A percentile compares a stretch with the other conserved stretches of the same genome.
Conservation (phyloP, 805 yeast genomes). For the Ogataea angusta region DNA sequence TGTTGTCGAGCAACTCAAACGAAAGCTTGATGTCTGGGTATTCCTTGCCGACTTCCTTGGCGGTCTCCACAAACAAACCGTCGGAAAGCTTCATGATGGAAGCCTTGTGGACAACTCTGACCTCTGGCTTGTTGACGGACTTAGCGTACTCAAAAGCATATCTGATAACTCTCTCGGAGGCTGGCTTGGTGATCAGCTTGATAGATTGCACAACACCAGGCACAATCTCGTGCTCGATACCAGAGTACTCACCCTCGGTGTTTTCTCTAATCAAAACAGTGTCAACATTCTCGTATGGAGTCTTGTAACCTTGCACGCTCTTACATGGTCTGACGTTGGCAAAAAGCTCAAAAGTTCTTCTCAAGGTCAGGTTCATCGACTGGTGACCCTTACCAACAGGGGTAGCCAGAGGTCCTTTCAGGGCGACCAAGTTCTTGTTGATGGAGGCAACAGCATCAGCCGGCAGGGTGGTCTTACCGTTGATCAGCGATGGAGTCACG, state of each 20-base stretch:
- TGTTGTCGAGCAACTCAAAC: conserved; percentile 91
- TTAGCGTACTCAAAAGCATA: conserved; percentile 97
- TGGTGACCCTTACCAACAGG: conserved; percentile 99
- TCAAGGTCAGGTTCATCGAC: conserved; percentile 92
- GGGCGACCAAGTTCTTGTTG: conserved; percentile 88
- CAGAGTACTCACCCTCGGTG: conserved; percentile 99
- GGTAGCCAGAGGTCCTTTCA: conserved; percentile 97
- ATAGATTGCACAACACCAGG: conserved; percentile 99
- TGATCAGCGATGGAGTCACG: conserved; percentile 87
- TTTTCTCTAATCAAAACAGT: conserved; percentile 97
- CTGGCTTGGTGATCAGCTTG: conserved; percentile 93
- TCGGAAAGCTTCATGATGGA: conserved; percentile 97
- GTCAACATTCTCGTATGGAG: conserved; percentile 86
- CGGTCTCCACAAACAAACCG: conserved; percentile 92
- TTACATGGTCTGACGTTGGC: conserved; percentile 98
- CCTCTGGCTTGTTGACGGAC: conserved; percentile 81
- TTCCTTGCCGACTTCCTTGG: conserved; percentile 83
- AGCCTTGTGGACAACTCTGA: conserved; percentile 96
- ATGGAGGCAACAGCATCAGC: conserved; percentile 88
- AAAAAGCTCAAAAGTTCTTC: conserved; percentile 93
- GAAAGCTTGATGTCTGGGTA: conserved; percentile 85
- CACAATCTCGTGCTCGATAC: conserved; percentile 96
- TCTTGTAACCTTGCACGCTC: conserved; percentile 88
- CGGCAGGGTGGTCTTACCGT: conserved; percentile 93
- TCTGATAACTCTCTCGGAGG: conserved; percentile 94